Evolutionary conservation across 1,284 basidiomycete species (phyloP).

Genomic region (Xanthoconium separans): DNA sequence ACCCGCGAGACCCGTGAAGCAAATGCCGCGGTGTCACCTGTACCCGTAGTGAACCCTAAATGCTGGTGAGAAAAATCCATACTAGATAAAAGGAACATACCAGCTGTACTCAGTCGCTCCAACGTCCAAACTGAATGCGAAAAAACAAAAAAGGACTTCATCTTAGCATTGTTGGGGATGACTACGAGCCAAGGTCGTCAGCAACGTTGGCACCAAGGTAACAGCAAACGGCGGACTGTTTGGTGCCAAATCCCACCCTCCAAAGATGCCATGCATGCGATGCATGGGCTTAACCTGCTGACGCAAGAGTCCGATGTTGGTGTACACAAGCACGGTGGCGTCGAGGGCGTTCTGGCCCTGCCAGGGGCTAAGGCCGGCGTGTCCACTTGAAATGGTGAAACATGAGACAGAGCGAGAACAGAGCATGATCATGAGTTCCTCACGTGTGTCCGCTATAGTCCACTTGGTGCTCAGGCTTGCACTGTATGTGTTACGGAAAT

Average conservation of each 20-base stretch:
- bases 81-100: no score
- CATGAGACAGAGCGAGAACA: not conserved
- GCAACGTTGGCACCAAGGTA: not conserved
- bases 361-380: slow-evolving; percentile 71
- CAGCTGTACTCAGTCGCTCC: slow-evolving; percentile 38
- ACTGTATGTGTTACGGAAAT: no score
- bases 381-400: slow-evolving; percentile 42
- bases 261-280: slow-evolving; percentile 67
- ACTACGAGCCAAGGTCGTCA: slow-evolving; percentile 40
- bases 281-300: slow-evolving; percentile 67
- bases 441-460: slow-evolving; percentile 63
- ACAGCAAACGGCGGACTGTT: slow-evolving; percentile 42
- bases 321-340: slow-evolving; percentile 73
- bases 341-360: slow-evolving; percentile 76
- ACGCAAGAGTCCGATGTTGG: slow-evolving; percentile 64
- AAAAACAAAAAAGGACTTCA: slow-evolving; percentile 49
- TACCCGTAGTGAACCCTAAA: no score
- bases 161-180: slow-evolving; percentile 74
- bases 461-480: slow-evolving; percentile 48
- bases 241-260: slow-evolving; percentile 59
- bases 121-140: not conserved
- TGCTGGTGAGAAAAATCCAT: no score
- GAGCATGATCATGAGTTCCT: slow-evolving; percentile 16
- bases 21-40: no score
- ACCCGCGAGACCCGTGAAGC: no score